Evolutionary conservation across 805 yeast genomes (phyloP), one percentile per base, ranked within the genome.

Genomic region (Candida multigemmis): DNA sequence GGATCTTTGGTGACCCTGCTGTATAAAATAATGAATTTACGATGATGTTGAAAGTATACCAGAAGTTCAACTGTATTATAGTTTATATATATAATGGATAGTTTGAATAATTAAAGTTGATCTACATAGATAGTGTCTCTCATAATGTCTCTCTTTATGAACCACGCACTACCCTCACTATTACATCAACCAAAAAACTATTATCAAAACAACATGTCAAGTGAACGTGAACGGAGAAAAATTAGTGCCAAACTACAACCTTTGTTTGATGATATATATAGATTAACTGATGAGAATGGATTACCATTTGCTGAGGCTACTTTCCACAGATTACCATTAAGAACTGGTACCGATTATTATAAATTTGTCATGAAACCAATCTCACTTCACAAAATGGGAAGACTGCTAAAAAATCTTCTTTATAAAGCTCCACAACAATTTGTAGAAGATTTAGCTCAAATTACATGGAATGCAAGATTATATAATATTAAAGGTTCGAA

Each of bases 391-490:
- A 25, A 26, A 9, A 37, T 25, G 14, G 75, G 70, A 31, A 68
- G 75, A 37, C 65, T 71, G 33, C 53, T 82, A 19, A 71, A 72
- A 33, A 60, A 65, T 21, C 53, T 51, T 26, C 56, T 54, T 33
- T 87, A 86, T 55, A 48, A 56, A 4, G 61, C 61, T 24, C 72
- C 83, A 1, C 80, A 76, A 40, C 77, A 74, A 23, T 86, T 84
- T 49, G 56, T 87, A 19, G 68, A 61, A 31, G 96, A 87, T 50
- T 48, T 87, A 33, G 84, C 79, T 1, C 93, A 83, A 50, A 80
- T 89, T 27, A 71, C 84, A 1, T 84, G 94, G 86, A 89, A 89
- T 46, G 96, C 96, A 3, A 71, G 83, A 34, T 71, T 77, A 24
- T 89, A 78, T 53, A 89, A 89, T 52, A 75, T 74, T 32, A 76